phyloP scores from a whole-genome alignment of 176 grass and related monocot species.

The Cenchrus purpureus region DNA sequence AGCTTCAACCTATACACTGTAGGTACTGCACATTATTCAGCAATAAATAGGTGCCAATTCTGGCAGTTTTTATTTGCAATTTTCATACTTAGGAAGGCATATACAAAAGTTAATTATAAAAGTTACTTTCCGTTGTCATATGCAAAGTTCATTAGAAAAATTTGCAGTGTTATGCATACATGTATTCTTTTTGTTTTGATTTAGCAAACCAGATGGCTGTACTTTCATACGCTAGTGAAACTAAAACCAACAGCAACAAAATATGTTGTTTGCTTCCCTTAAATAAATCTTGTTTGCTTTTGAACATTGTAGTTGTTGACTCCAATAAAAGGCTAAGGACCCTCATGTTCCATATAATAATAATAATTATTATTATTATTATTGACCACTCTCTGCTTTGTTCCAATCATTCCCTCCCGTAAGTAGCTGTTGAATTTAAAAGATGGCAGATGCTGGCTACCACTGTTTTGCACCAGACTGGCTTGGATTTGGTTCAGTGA shows the following conservation, averaged over 20 bases:
- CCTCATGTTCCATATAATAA: slow-evolving; percentile 8
- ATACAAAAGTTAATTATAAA: background rate
- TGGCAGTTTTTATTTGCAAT: background rate
- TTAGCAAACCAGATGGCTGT: background rate
- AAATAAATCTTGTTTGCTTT: background rate
- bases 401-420: slow-evolving; percentile 34
- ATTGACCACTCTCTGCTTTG: slow-evolving; percentile 16
- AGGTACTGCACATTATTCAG: background rate
- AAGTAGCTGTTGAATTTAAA: slow-evolving; percentile 49
- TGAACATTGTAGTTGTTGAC: background rate
- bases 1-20: slow-evolving; percentile 17
- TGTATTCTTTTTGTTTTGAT: slow-evolving; percentile 25
- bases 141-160: background rate
- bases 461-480: slow-evolving; percentile 95
- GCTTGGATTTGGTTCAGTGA: slow-evolving; percentile 99
- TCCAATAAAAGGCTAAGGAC: background rate
- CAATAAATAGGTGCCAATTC: background rate
- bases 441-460: slow-evolving; percentile 89
- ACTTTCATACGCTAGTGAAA: slow-evolving; percentile 24
- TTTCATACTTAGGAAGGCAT: background rate
- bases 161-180: background rate
- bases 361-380: background rate
- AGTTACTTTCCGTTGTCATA: background rate
- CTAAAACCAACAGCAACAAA: background rate
- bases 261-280: background rate